Evolutionary conservation across 257 asterid species (phyloP), one percentile per base, ranked within the genome.

Genomic region (Handroanthus guayacan): DNA sequence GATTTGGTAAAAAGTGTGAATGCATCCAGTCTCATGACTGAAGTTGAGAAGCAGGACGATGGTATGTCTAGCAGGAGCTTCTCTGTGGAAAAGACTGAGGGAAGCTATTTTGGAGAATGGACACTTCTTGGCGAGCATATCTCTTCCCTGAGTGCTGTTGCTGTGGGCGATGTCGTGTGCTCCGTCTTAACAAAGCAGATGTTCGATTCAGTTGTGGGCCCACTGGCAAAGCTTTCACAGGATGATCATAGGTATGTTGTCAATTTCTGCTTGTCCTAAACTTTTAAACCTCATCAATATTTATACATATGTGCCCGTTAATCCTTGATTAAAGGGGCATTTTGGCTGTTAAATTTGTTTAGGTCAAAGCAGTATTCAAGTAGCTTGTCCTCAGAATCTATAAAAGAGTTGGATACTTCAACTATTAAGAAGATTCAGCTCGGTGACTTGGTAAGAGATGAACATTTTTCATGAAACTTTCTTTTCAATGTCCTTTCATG

Each of bases 41-140:
- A 82, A 75, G 67, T 73, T 83, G 87, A 81, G 79, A 83, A 87
- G 70, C 79, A 76, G 61, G 82, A 84, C 70, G 85, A 85, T 71
- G 79, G 67, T 37, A 62, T 62, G 58, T 86, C 79, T 44, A 72
- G 61, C 68, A 78, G 84, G 68, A 77, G 74, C 72, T 58, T 86
- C 67, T 81, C 92, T 16, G 79, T 92, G 58, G 93, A 91, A 72
- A 95, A 92, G 87, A 78, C 87, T 63, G 95, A 89, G 79, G 99
- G 99, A 18, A 82, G 89, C 84, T 92, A 89, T 87, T 95, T 95
- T 72, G 99, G 99, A 62, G 99, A 95, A 84, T 92, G 98, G 99
- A 84, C 85, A 57, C 98, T 95, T 83, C 85, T 87, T 45, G 97
- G 95, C 52, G 96, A 89, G 72, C 70, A 56, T 5, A 71, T 89